Conservation (phyloP, 1,284 basidiomycete species). For the Rhodotorula sp. region DNA sequence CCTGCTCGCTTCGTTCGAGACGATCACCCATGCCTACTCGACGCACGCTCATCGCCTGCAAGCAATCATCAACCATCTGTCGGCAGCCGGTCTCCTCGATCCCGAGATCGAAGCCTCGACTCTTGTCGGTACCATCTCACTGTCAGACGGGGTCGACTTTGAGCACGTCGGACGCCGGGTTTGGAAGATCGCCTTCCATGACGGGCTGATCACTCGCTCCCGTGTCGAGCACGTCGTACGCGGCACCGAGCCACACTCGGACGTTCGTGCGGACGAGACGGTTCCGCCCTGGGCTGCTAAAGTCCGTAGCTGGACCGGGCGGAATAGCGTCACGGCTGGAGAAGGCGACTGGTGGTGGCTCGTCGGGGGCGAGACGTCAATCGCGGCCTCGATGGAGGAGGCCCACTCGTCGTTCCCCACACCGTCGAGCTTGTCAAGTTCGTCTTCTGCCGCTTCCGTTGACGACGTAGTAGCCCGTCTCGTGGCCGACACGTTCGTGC, state of each 20-base stretch:
- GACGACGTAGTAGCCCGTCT: neutral
- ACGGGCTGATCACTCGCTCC: constrained; percentile 13
- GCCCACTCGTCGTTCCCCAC: neutral
- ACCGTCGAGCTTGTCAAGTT: neutral
- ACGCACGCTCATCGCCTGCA: constrained; percentile 29
- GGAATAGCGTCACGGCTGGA: neutral
- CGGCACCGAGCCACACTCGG: neutral
- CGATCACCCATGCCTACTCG: constrained; percentile 23
- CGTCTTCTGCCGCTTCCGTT: neutral
- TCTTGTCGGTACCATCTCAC: neutral
- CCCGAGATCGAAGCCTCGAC: neutral
- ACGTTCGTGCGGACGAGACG: neutral
- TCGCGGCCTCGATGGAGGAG: neutral
- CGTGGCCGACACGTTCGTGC: constrained; percentile 10
- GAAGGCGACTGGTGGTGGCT: constrained; percentile 30
- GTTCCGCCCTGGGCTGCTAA: constrained; percentile 5
- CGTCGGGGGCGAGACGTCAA: neutral
- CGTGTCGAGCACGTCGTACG: constrained; percentile 9
- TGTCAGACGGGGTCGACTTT: neutral
- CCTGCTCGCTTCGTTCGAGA: constrained; percentile 15
- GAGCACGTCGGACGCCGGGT: constrained; percentile 4
- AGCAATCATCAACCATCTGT: constrained; percentile 25
- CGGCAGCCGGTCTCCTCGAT: constrained; percentile 29
- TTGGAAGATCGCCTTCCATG: constrained; percentile 13
- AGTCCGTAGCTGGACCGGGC: constrained; percentile 12